phyloP scores from a whole-genome alignment of 352 stramenopile species.

The Pythium brachiatum region DNA sequence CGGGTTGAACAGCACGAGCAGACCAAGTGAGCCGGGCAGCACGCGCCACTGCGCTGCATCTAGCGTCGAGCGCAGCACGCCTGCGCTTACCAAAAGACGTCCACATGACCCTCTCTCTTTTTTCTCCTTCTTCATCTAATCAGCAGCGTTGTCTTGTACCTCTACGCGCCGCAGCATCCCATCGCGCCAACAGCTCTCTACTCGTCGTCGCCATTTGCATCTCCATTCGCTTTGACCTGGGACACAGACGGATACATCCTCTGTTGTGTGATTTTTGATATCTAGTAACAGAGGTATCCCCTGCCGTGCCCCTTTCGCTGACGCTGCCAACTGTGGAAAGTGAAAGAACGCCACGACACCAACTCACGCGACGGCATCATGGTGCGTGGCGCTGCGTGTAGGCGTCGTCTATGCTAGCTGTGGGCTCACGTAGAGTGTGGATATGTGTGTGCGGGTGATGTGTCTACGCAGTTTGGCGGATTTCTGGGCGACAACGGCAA shows the following conservation, averaged over 20 bases:
- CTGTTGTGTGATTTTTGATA: slow-evolving; percentile 12
- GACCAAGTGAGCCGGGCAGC: slow-evolving; percentile 4
- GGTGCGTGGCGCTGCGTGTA: slow-evolving; percentile 4
- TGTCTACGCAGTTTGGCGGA: slow-evolving; percentile 51
- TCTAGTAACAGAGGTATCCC: slow-evolving; percentile 1
- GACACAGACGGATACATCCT: slow-evolving; percentile 1
- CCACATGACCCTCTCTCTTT: too few relatives aligned
- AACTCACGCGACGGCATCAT: slow-evolving; percentile 6
- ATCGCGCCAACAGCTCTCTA: slow-evolving; percentile 8
- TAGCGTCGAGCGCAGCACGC: slow-evolving; percentile 15
- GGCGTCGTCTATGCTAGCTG: background rate
- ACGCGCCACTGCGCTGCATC: slow-evolving; percentile 8
- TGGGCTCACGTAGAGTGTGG: background rate
- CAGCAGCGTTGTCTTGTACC: background rate
- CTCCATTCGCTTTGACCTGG: background rate
- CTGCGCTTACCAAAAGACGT: background rate
- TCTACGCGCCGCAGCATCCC: slow-evolving; percentile 13
- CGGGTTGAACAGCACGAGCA: slow-evolving; percentile 23
- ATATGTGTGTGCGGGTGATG: background rate
- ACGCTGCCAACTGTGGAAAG: slow-evolving; percentile 17
- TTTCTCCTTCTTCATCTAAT: too few relatives aligned
- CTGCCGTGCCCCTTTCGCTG: background rate
- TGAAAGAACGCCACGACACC: slow-evolving; percentile 10
- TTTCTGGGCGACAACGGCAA: slow-evolving; percentile 70
- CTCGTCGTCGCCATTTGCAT: background rate